These are phyloP conservation scores for Dothistroma pini DNA, from an alignment of 2,329 filamentous ascomycete genomes.

Conservation along the genomic window DNA sequence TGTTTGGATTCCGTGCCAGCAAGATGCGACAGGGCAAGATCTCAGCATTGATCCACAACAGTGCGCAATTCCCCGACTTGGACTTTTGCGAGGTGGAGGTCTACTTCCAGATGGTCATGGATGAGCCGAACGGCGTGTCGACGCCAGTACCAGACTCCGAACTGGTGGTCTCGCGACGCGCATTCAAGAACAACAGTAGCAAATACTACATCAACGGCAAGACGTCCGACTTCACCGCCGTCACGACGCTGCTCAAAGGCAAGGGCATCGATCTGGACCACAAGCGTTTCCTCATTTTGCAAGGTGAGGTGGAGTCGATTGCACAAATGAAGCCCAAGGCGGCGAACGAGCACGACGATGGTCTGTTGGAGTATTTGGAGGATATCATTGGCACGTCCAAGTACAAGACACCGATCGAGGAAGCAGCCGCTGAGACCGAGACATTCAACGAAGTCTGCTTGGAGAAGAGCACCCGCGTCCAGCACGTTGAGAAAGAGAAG, in stretches of 20 bases:
- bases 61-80: slow-evolving; percentile 77
- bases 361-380: slow-evolving; percentile 91
- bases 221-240: slow-evolving; percentile 85
- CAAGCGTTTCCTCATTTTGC: slow-evolving; percentile 94
- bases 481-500: slow-evolving; percentile 98
- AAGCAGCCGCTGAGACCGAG: slow-evolving; percentile 85
- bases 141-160: slow-evolving; percentile 79
- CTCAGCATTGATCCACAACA: slow-evolving; percentile 96
- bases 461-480: slow-evolving; percentile 91
- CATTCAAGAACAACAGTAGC: slow-evolving; percentile 97
- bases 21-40: slow-evolving; percentile 99
- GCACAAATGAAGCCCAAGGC: slow-evolving; percentile 99
- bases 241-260: slow-evolving; percentile 81
- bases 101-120: slow-evolving; percentile 92
- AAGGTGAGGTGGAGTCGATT: slow-evolving; percentile 97
- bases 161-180: slow-evolving; percentile 82
- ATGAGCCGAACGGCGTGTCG: slow-evolving; percentile 70
- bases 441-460: slow-evolving; percentile 88
- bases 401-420: slow-evolving; percentile 96
- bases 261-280: slow-evolving; percentile 94
- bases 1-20: slow-evolving; percentile 98
- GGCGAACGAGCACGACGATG: slow-evolving; percentile 90
- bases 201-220: slow-evolving; percentile 96
- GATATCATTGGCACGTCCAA: slow-evolving; percentile 99
- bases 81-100: slow-evolving; percentile 95